Conservation (phyloP, 1,139 yeast genomes). For the Nakaseomyces sp. region DNA sequence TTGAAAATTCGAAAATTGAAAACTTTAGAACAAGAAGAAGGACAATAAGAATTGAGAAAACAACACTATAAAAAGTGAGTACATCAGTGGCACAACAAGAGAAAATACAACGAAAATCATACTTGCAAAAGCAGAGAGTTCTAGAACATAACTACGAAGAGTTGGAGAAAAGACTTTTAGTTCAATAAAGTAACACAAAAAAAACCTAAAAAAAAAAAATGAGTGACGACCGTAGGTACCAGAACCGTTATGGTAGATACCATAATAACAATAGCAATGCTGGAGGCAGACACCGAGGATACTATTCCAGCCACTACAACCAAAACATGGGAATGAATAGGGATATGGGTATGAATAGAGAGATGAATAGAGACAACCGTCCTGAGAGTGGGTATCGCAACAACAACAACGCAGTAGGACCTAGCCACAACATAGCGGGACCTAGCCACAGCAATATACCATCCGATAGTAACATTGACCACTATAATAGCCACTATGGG, state of each 20-base stretch:
- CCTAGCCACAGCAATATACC: background rate
- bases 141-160: background rate
- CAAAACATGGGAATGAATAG: background rate
- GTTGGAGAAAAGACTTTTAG: background rate
- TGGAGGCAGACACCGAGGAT: background rate
- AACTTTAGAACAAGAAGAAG: background rate
- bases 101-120: no score
- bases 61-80: no score
- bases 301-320: slow-evolving; percentile 1
- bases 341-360: background rate
- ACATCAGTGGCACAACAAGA: no score
- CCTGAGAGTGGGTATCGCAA: slow-evolving; percentile 1
- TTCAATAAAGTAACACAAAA: no score
- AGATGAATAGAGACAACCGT: slow-evolving; percentile 1
- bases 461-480: background rate
- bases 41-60: background rate
- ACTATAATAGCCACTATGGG: background rate
- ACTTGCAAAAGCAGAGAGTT: no score
- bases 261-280: background rate
- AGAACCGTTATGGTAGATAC: slow-evolving; percentile 4
- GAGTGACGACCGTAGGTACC: slow-evolving; percentile 5
- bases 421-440: no score
- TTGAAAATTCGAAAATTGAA: background rate
- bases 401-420: no score
- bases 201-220: background rate